These are phyloP conservation scores for Oidiodendron maius DNA, from an alignment of 495 filamentous ascomycete genomes.

Conservation along the genomic window DNA sequence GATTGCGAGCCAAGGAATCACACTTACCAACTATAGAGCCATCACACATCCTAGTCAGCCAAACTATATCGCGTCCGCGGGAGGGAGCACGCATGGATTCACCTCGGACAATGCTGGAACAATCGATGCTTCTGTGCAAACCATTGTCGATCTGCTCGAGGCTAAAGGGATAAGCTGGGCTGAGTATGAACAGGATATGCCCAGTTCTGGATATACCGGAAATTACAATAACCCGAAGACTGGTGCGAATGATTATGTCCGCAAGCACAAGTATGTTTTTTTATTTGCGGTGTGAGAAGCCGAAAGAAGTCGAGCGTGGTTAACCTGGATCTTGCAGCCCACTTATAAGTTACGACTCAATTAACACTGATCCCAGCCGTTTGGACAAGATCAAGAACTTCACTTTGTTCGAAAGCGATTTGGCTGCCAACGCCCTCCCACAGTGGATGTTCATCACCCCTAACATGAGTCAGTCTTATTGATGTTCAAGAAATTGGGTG, in stretches of 20 bases:
- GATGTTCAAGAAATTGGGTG: no score
- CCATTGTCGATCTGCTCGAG: slow-evolving; percentile 55
- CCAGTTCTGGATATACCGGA: slow-evolving; percentile 41
- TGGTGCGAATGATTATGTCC: slow-evolving; percentile 18
- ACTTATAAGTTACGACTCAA: slow-evolving; percentile 52
- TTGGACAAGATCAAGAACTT: slow-evolving; percentile 63
- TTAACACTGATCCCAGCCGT: slow-evolving; percentile 48
- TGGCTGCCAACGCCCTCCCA: slow-evolving; percentile 50
- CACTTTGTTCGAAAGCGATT: slow-evolving; percentile 53
- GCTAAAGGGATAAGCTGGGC: slow-evolving; percentile 61
- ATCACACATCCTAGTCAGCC: slow-evolving; percentile 25
- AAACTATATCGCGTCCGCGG: slow-evolving; percentile 18
- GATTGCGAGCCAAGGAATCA: slow-evolving; percentile 57
- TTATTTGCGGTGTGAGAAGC: slow-evolving; percentile 59
- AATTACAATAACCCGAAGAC: slow-evolving; percentile 18
- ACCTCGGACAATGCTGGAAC: background rate
- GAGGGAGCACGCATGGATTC: slow-evolving; percentile 14
- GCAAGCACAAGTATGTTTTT: slow-evolving; percentile 16
- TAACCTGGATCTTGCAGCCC: slow-evolving; percentile 55
- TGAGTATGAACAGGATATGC: slow-evolving; percentile 62
- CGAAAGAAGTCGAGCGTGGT: slow-evolving; percentile 44
- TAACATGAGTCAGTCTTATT: slow-evolving; percentile 55
- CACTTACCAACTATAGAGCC: slow-evolving; percentile 55
- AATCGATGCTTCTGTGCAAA: slow-evolving; percentile 4
- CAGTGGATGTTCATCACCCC: slow-evolving; percentile 74